phyloP scores from a whole-genome alignment of 1,139 yeast species.

The Meyerozyma guilliermondii region DNA sequence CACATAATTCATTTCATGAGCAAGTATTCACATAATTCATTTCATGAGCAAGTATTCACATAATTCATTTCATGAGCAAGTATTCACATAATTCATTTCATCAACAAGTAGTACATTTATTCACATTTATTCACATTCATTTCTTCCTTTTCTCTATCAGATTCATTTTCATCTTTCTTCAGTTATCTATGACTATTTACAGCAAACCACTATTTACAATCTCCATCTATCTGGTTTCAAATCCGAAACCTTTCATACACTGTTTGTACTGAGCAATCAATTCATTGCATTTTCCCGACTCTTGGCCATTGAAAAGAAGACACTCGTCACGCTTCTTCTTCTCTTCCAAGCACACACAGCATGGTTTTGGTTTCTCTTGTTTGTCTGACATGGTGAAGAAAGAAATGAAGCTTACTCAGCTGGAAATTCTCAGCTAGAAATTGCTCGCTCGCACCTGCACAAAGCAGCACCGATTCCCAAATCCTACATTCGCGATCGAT shows the following conservation, averaged over 20 bases:
- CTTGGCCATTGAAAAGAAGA: slow-evolving; percentile 75
- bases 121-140: too few species aligned
- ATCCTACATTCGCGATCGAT: slow-evolving; percentile 2
- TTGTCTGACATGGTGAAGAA: slow-evolving; percentile 24
- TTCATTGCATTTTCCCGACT: slow-evolving; percentile 74
- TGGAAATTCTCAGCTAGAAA: not conserved
- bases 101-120: too few species aligned
- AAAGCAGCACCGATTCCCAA: not conserved
- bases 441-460: not conserved
- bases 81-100: too few species aligned
- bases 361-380: slow-evolving; percentile 92
- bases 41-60: too few species aligned
- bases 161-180: not conserved
- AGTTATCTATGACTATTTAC: not conserved
- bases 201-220: not conserved
- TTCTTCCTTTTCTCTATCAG: too few species aligned
- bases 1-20: too few species aligned
- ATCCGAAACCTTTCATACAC: slow-evolving; percentile 93
- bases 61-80: too few species aligned
- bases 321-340: slow-evolving; percentile 86
- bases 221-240: slow-evolving; percentile 33
- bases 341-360: slow-evolving; percentile 91
- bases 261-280: slow-evolving; percentile 66
- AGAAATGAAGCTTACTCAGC: not conserved
- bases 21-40: too few species aligned